These are phyloP conservation scores for Abrus precatorius DNA, from an alignment of 306 rosid genomes.

Conservation along the genomic window DNA sequence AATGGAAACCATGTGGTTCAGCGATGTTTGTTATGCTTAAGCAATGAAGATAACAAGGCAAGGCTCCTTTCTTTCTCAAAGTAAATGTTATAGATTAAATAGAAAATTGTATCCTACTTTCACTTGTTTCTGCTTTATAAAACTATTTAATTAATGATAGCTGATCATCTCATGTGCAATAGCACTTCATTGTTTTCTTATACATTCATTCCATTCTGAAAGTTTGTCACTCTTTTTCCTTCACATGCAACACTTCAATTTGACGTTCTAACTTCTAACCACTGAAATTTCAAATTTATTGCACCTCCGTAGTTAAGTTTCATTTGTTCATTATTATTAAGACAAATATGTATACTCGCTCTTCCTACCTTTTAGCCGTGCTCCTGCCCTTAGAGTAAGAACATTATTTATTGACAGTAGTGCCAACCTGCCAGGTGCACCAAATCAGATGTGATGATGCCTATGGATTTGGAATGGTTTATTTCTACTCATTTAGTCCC, in stretches of 20 bases:
- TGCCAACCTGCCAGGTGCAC: background rate
- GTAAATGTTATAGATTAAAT: background rate
- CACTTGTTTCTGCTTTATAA: background rate
- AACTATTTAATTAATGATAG: slow-evolving; percentile 2
- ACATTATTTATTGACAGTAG: slow-evolving; percentile 10
- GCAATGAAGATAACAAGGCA: slow-evolving; percentile 66
- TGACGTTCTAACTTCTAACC: slow-evolving; percentile 1
- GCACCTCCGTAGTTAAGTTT: background rate
- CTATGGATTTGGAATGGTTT: slow-evolving; percentile 1
- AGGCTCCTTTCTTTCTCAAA: slow-evolving; percentile 15
- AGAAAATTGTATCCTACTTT: slow-evolving; percentile 1
- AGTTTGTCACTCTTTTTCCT: slow-evolving; percentile 1
- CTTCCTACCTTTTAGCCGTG: background rate
- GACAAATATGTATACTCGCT: background rate
- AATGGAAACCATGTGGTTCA: slow-evolving; percentile 78
- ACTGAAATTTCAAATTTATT: slow-evolving; percentile 18
- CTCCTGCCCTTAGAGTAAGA: background rate
- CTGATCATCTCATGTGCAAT: slow-evolving; percentile 13
- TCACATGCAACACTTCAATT: background rate
- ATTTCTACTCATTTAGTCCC: slow-evolving; percentile 15
- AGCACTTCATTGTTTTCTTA: background rate
- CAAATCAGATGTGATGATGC: background rate
- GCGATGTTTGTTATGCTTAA: slow-evolving; percentile 67
- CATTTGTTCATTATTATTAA: background rate
- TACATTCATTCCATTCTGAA: background rate